Evolutionary conservation across 1,284 basidiomycete species (phyloP), one percentile per base, ranked within the genome.

Genomic region (Rhodotorula sp.): DNA sequence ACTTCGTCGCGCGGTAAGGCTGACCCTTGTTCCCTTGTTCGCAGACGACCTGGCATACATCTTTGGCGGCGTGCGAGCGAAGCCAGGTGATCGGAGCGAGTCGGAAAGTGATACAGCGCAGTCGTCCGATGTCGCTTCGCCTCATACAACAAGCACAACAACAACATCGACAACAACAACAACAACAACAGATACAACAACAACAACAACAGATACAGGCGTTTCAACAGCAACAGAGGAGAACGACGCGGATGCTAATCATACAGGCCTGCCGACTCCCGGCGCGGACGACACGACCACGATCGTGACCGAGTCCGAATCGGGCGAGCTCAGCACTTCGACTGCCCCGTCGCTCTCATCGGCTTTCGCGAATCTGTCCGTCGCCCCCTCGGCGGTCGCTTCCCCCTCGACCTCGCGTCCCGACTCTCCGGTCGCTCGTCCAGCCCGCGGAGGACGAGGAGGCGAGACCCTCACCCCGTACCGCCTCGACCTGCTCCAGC

Each of bases 41-140:
- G 78, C 78, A 92, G 92, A 94, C 77, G 92, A 97, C 81, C 83
- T 97, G 0, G 87, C 90, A 0, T 80, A 88, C 51, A 84, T 96
- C 64, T 91, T 96, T 79, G 91, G 91, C 1, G 89, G 89, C 3
- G 80, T 71, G n/a, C 43, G 15, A 4, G 12, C 5, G 6, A 34
- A 34, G 34, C 5, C 34, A 34, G 34, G 34, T 8, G 34, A 34
- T 34, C 34, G 34, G 6, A 34, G 34, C 34, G 34, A 34, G 34
- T 7, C 8, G 34, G 34, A 34, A 34, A 34, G 6, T 6, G 34
- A 34, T 34, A 34, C 34, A 34, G 34, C 34, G 34, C 34, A 34
- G 34, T 34, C 34, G 5, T 34, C 34, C 34, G 34, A 34, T 1
- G 5, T 34, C 34, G 34, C 34, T 34, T 34, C 34, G 34, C 34